phyloP scores from a whole-genome alignment of 805 yeast genomes.

The Candida taoyuanica region DNA sequence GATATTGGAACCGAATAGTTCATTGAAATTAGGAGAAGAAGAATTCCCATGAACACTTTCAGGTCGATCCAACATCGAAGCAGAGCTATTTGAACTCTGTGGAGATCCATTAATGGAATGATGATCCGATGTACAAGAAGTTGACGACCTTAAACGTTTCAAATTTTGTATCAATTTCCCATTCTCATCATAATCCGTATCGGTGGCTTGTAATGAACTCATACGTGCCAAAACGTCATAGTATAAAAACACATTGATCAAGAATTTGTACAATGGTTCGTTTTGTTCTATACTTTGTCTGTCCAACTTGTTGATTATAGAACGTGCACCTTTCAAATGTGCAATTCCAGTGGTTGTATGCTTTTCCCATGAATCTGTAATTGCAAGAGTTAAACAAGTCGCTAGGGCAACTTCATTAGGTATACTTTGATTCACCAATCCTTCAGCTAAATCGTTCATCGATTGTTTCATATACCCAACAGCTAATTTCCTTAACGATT shows the following conservation, averaged over 20 bases:
- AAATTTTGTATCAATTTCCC: conserved; percentile 13
- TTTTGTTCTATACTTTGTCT: conserved; percentile 11
- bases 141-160: conserved; percentile 8
- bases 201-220: conserved; percentile 47
- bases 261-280: conserved; percentile 18
- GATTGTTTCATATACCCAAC: conserved; percentile 55
- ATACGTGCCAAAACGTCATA: conserved; percentile 63
- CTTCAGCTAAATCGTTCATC: conserved; percentile 54
- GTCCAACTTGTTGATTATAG: conserved; percentile 46
- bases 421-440: conserved; percentile 39
- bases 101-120: background rate
- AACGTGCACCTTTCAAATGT: conserved; percentile 62
- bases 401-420: conserved; percentile 66
- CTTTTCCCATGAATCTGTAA: conserved; percentile 66
- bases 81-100: background rate
- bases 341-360: conserved; percentile 65
- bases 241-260: conserved; percentile 54
- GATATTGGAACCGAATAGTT: conserved; percentile 14
- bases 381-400: conserved; percentile 57
- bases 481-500: conserved; percentile 44
- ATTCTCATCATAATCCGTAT: conserved; percentile 24
- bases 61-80: background rate
- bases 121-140: conserved; percentile 5
- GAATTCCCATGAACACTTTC: conserved; percentile 1
- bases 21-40: conserved; percentile 14